Evolutionary conservation across 2,329 filamentous ascomycete genomes (phyloP).

Genomic region (Lasiodiplodia sp.): DNA sequence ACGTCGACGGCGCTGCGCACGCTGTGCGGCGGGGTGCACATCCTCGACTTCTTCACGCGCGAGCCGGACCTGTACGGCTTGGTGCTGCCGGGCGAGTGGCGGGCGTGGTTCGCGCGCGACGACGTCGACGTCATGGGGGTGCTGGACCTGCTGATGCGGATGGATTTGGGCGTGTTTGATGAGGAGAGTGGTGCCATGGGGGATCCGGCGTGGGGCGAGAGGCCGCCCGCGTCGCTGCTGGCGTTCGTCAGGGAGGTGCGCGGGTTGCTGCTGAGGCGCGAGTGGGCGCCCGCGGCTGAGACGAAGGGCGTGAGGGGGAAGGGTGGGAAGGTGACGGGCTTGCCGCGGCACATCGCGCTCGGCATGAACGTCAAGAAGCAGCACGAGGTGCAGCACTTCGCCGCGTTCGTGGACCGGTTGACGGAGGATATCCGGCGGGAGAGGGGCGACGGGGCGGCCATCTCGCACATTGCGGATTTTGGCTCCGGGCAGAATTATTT

Average conservation of each 20-base stretch:
- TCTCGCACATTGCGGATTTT: constrained; percentile 93
- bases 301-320: not conserved
- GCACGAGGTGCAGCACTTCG: constrained; percentile 91
- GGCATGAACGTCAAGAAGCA: constrained; percentile 97
- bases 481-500: constrained; percentile 97
- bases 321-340: not conserved
- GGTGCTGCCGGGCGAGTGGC: constrained; percentile 82
- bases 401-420: constrained; percentile 80
- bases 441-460: constrained; percentile 43
- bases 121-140: constrained; percentile 75
- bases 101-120: constrained; percentile 71
- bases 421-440: constrained; percentile 56
- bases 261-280: constrained; percentile 70
- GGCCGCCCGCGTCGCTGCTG: constrained; percentile 65
- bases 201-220: not conserved
- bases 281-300: constrained; percentile 54
- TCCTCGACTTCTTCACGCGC: constrained; percentile 92
- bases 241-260: constrained; percentile 77
- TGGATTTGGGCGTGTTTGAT: constrained; percentile 66
- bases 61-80: constrained; percentile 82
- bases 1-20: constrained; percentile 80
- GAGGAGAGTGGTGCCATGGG: constrained; percentile 6
- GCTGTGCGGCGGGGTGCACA: constrained; percentile 95
- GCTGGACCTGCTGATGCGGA: constrained; percentile 80
- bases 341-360: constrained; percentile 73